Base-by-base conservation (phyloP, 2,329 filamentous ascomycete genomes). In the Aspergillus arachidicola region DNA sequence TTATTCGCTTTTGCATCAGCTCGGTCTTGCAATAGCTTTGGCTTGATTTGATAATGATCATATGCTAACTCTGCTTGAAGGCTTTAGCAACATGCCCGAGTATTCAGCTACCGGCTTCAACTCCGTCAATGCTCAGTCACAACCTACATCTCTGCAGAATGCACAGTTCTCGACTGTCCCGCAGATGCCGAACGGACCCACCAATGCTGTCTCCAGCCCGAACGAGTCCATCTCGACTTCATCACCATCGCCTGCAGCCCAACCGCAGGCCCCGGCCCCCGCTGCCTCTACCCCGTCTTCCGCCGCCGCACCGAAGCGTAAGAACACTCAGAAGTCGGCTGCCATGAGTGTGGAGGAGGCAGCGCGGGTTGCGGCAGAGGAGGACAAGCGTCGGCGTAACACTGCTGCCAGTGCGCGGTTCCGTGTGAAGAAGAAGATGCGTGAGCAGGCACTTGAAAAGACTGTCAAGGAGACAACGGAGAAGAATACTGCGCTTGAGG, bases 391-490 rank as follows among this genome's bases (percentile, higher is more conserved):
- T 61, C 88, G 92, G 65, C 89, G 93, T 65, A 96, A 96, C 81
- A 96, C 93, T 2, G 93, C 93, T 36, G 93, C 93, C 60, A 93
- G 90, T 68, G 93, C 93, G 21, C 90, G 93, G 57, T 96, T 96
- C 85, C 90, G 93, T 64, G 88, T 95, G 76, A 96, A 96, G 88
- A 96, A 96, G 89, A 96, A 96, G 87, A 92, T 95, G 81, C 90
- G 93, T 57, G 93, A 96, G 82, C 91, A 94, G 78, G 90, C 91
- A 10, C 87, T 96, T 58, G 92, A 94, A 78, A 88, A 88, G 73
- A 90, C 88, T 4, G 89, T 92, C 71, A 93, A 93, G 78, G 93
- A 96, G 69, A 91, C 94, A 80, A 87, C 87, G 32, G 91, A 95
- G 53, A 93, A 93, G 80, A 91, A 94, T 58, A 83, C 86, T 21